Evolutionary conservation across 495 filamentous ascomycete genomes (phyloP).

Genomic region (Parachaetomium inaequale): DNA sequence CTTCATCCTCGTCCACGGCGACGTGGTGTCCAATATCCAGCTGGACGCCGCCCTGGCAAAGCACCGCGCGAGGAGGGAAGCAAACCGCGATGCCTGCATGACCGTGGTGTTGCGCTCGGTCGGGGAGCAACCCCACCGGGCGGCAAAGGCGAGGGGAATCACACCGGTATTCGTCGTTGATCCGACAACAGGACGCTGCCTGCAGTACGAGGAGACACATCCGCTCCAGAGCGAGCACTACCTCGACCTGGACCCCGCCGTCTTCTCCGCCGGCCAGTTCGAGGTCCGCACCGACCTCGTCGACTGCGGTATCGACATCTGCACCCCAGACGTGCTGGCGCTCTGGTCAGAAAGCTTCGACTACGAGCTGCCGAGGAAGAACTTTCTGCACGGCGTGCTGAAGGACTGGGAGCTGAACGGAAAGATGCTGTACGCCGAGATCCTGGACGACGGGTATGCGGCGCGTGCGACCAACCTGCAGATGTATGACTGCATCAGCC

Average conservation of each 20-base stretch:
- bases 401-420: constrained; percentile 97
- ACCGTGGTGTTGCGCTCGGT: constrained; percentile 86
- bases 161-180: constrained; percentile 85
- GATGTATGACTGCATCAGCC: constrained; percentile 87
- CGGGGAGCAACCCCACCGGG: constrained; percentile 63
- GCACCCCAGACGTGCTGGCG: constrained; percentile 89
- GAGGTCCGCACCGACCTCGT: constrained; percentile 85
- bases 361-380: constrained; percentile 80
- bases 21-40: constrained; percentile 86
- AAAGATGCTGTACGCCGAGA: constrained; percentile 90
- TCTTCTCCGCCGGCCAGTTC: constrained; percentile 59
- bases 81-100: constrained; percentile 96
- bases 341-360: constrained; percentile 98
- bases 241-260: constrained; percentile 61
- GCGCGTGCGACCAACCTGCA: constrained; percentile 79
- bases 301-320: constrained; percentile 96
- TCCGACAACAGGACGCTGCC: constrained; percentile 70
- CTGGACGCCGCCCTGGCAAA: constrained; percentile 73
- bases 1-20: constrained; percentile 88
- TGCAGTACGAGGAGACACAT: constrained; percentile 84
- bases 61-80: constrained; percentile 75
- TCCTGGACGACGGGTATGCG: constrained; percentile 74
- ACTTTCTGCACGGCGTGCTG: constrained; percentile 85
- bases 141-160: constrained; percentile 62
- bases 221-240: constrained; percentile 49